phyloP scores from a whole-genome alignment of 495 filamentous ascomycete species.

The Cercophora samala region DNA sequence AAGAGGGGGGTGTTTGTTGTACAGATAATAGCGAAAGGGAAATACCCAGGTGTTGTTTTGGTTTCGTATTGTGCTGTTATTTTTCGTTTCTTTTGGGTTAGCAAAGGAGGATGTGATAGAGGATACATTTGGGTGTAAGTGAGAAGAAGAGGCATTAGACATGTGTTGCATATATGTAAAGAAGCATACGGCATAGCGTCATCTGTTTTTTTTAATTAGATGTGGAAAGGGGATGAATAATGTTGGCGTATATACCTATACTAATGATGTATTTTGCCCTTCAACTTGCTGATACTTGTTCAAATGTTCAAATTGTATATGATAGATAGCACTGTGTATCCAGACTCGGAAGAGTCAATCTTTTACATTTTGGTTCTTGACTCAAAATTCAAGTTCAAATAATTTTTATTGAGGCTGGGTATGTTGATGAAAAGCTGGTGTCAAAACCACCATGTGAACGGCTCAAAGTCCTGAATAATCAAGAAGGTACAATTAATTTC shows the following conservation, averaged over 20 bases:
- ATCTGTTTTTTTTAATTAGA: not conserved
- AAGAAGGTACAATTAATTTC: no score
- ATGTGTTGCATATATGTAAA: not conserved
- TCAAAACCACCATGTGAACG: no score
- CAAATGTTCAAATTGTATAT: no score
- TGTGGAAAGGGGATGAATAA: not conserved
- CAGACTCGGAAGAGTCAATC: no score
- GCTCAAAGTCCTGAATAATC: no score
- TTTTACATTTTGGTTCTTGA: no score
- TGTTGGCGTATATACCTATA: not conserved
- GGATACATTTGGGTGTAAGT: not conserved
- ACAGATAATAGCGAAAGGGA: not conserved
- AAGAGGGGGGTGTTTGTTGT: slow-evolving; percentile 4
- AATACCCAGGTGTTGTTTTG: not conserved
- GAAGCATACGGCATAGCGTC: not conserved
- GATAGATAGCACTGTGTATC: no score
- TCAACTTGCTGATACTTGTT: no score
- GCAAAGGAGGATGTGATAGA: not conserved
- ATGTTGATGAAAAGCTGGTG: no score
- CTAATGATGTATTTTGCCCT: no score
- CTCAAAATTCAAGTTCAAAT: no score
- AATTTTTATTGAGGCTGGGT: no score
- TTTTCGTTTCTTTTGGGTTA: not conserved
- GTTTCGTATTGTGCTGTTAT: not conserved
- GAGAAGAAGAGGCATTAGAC: not conserved